phyloP scores from a whole-genome alignment of 805 yeast genomes.

The Myxozyma melibiosi region DNA sequence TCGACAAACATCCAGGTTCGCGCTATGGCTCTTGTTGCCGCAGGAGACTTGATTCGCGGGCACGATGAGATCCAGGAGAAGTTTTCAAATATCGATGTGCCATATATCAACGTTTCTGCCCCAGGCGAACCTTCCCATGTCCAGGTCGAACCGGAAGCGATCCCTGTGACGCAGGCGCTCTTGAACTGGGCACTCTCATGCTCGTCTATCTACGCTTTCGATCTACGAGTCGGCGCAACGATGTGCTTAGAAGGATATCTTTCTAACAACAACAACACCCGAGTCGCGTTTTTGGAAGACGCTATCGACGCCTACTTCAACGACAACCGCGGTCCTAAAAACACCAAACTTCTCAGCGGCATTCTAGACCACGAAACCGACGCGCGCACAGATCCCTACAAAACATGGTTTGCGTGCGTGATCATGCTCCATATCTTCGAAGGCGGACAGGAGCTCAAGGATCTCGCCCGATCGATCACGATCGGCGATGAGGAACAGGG shows the following conservation, averaged over 20 bases:
- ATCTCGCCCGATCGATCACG: conserved; percentile 51
- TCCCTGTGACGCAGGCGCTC: conserved; percentile 75
- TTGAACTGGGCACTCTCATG: conserved; percentile 79
- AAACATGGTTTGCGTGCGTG: conserved; percentile 78
- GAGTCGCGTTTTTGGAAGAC: conserved; percentile 61
- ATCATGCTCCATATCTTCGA: conserved; percentile 64
- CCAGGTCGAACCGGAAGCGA: conserved; percentile 42
- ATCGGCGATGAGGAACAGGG: conserved; percentile 54
- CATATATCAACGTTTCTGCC: conserved; percentile 77
- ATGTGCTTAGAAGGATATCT: conserved; percentile 69
- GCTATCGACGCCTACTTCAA: conserved; percentile 51
- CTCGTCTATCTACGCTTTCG: conserved; percentile 83
- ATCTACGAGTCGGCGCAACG: conserved; percentile 73
- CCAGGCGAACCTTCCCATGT: conserved; percentile 42
- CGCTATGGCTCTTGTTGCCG: conserved; percentile 65
- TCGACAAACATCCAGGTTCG: conserved; percentile 67
- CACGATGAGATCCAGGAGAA: conserved; percentile 68
- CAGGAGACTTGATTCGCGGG: conserved; percentile 72
- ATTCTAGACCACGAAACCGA: conserved; percentile 77
- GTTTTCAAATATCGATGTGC: conserved; percentile 85
- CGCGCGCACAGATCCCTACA: conserved; percentile 77
- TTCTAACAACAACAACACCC: conserved; percentile 61
- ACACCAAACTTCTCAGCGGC: conserved; percentile 66
- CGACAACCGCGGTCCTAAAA: conserved; percentile 19
- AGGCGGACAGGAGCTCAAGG: conserved; percentile 53